These are phyloP conservation scores for Zangia roseola DNA, from an alignment of 768 basidiomycete species.

Conservation along the genomic window DNA sequence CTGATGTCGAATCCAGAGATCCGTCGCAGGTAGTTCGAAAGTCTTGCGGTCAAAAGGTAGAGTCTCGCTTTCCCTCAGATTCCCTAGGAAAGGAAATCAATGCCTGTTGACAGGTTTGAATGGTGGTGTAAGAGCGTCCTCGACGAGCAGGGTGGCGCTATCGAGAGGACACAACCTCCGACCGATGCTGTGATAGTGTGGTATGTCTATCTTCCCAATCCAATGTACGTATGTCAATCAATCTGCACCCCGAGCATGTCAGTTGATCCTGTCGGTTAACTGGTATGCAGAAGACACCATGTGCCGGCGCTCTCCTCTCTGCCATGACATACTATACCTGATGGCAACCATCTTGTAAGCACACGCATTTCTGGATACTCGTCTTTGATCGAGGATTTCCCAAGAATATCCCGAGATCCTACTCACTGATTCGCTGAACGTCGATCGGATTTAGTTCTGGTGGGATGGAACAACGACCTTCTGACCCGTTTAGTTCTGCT, in stretches of 20 bases:
- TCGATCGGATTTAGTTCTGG: slow-evolving; percentile 3
- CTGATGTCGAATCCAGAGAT: slow-evolving; percentile 15
- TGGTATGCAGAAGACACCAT: slow-evolving; percentile 22
- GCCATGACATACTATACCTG: slow-evolving; percentile 12
- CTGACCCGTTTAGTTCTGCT: slow-evolving; percentile 27
- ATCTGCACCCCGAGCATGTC: background rate
- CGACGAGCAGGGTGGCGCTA: background rate
- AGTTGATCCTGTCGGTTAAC: background rate
- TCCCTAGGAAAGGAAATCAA: background rate
- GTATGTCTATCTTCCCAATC: slow-evolving; percentile 38
- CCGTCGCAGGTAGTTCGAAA: slow-evolving; percentile 38
- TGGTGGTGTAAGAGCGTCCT: slow-evolving; percentile 27
- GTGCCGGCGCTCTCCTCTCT: slow-evolving; percentile 4
- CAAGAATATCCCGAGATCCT: slow-evolving; percentile 6
- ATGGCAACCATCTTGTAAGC: slow-evolving; percentile 9
- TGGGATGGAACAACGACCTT: background rate
- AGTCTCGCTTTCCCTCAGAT: background rate
- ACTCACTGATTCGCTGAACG: slow-evolving; percentile 3
- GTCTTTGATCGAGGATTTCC: background rate
- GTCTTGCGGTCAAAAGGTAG: slow-evolving; percentile 35
- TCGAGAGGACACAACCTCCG: slow-evolving; percentile 24
- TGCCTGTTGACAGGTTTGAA: slow-evolving; percentile 26
- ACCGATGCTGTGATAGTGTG: slow-evolving; percentile 39
- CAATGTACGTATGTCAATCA: slow-evolving; percentile 21
- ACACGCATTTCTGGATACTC: background rate